Percentiles rank a stretch among this genome's conserved stretches.
phyloP scores from a whole-genome alignment of 2,329 filamentous ascomycete genomes.

The Sphaceloma murrayae region DNA sequence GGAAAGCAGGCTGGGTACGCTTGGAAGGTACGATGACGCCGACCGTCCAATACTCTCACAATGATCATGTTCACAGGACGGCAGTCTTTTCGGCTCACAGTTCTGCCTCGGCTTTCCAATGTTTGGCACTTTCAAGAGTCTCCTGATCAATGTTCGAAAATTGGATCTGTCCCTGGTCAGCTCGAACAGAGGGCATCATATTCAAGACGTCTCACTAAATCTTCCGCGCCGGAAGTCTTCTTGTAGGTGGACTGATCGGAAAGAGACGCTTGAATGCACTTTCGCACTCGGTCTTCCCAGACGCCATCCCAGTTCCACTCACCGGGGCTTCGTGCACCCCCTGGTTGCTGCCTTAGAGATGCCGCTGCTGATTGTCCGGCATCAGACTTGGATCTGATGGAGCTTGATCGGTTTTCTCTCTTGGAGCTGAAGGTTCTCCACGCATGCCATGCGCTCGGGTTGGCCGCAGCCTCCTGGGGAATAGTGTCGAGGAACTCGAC shows the following conservation, averaged over 20 bases:
- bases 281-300: slow-evolving; percentile 82
- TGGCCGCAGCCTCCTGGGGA: slow-evolving; percentile 72
- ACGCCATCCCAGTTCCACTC: slow-evolving; percentile 98
- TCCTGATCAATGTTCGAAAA: slow-evolving; percentile 21
- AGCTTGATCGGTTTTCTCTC: background rate
- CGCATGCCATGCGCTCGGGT: slow-evolving; percentile 87
- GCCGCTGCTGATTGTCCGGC: slow-evolving; percentile 19
- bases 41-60: too few relatives aligned
- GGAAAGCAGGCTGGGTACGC: too few relatives aligned
- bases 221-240: slow-evolving; percentile 51
- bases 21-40: too few relatives aligned
- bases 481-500: slow-evolving; percentile 67
- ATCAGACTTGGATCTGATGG: slow-evolving; percentile 14
- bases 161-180: slow-evolving; percentile 19
- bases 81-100: too few relatives aligned
- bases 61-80: too few relatives aligned
- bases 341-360: slow-evolving; percentile 27
- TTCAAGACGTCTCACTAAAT: slow-evolving; percentile 54
- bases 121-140: slow-evolving; percentile 13
- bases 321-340: slow-evolving; percentile 53
- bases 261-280: slow-evolving; percentile 64
- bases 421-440: slow-evolving; percentile 61
- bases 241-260: slow-evolving; percentile 75
- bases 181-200: background rate
- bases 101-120: slow-evolving; percentile 17